phyloP scores from a whole-genome alignment of 2,329 filamentous ascomycete species.

The Sclerotinia subarctica region DNA sequence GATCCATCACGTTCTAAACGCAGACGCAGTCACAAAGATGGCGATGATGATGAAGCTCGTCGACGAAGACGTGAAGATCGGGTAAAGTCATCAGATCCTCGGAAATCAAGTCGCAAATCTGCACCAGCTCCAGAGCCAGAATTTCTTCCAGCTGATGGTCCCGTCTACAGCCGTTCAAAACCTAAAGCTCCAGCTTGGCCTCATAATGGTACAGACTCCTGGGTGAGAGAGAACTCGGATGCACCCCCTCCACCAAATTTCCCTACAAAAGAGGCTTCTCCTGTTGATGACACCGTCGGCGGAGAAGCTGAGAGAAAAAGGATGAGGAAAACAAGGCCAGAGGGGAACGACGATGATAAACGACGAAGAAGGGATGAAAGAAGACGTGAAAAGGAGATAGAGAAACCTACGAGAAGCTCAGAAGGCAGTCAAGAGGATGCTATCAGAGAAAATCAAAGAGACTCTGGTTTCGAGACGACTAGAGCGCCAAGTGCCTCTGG shows the following conservation, averaged over 20 bases:
- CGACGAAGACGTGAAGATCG: conserved; percentile 53
- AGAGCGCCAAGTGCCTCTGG: conserved; percentile 66
- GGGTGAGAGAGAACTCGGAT: conserved; percentile 64
- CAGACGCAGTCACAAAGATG: conserved; percentile 47
- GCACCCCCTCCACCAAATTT: conserved; percentile 54
- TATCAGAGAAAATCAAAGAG: conserved; percentile 31
- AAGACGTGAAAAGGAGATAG: conserved; percentile 31
- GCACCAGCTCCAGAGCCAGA: conserved; percentile 42
- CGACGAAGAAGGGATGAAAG: conserved; percentile 35
- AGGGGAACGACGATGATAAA: conserved; percentile 33
- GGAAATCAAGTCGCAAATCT: conserved; percentile 41
- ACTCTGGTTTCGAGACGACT: conserved; percentile 43
- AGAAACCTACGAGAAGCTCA: conserved; percentile 30
- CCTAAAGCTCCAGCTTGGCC: conserved; percentile 50
- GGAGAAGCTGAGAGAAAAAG: conserved; percentile 33
- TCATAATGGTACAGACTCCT: conserved; percentile 61
- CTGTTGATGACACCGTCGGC: conserved; percentile 29
- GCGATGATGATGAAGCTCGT: conserved; percentile 53
- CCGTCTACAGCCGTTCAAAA: conserved; percentile 32
- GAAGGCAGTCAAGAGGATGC: conserved; percentile 38
- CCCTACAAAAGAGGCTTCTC: conserved; percentile 29
- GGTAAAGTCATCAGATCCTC: conserved; percentile 42
- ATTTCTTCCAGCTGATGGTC: conserved; percentile 33
- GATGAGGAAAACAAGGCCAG: conserved; percentile 32
- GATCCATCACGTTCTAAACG: conserved; percentile 45